Conservation (phyloP, 371 early-diverging fungal genomes). For the Mucor irregularis region DNA sequence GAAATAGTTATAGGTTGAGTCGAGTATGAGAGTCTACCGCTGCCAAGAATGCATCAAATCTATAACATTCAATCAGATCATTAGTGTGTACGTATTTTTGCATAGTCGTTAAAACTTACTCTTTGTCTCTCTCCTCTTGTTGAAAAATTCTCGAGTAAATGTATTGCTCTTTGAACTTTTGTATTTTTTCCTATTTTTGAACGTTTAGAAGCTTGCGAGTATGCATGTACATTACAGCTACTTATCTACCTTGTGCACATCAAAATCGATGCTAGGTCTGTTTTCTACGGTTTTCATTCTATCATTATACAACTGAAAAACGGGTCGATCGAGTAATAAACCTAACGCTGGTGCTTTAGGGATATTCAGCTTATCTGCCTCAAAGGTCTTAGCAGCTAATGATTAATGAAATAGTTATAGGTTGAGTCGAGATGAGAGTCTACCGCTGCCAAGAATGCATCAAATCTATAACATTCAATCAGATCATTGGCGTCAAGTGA, state of each 20-base stretch:
- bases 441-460: conserved; percentile 65
- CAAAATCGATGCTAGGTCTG: conserved; percentile 44
- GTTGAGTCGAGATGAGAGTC: conserved; percentile 54
- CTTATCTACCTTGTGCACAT: conserved; percentile 42
- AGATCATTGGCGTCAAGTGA: neutral
- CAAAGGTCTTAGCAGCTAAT: conserved; percentile 69
- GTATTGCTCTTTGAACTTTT: conserved; percentile 78
- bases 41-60: conserved; percentile 75
- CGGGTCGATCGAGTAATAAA: conserved; percentile 82
- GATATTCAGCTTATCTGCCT: conserved; percentile 74
- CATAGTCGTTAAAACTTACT: conserved; percentile 36
- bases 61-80: neutral
- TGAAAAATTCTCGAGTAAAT: conserved; percentile 78
- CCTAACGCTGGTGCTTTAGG: conserved; percentile 99
- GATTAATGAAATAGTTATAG: conserved; percentile 49
- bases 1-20: conserved; percentile 43
- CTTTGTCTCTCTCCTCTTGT: conserved; percentile 64
- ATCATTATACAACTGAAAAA: conserved; percentile 73
- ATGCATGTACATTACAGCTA: too few species aligned
- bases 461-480: conserved; percentile 48
- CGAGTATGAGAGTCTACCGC: conserved; percentile 58
- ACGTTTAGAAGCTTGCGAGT: neutral
- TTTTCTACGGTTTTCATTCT: conserved; percentile 14
- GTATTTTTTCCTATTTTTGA: conserved; percentile 54
- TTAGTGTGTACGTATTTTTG: neutral